Evolutionary conservation across 2,329 filamentous ascomycete species (phyloP).

Genomic region (Colletotrichum neosansevieriae): DNA sequence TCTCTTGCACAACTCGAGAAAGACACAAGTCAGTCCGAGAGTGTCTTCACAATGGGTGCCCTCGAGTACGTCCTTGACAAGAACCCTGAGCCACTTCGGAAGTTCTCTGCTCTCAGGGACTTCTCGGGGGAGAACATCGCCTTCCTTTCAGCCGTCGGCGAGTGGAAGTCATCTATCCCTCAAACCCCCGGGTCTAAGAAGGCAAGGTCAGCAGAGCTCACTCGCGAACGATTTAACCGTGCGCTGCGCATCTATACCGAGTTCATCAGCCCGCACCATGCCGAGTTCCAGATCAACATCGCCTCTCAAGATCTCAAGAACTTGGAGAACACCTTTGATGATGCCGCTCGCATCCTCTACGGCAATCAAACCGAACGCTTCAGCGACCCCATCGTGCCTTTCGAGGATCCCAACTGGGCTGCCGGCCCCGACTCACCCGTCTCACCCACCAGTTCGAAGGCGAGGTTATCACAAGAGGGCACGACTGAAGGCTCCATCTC

Average conservation of each 20-base stretch:
- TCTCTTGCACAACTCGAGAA: slow-evolving; percentile 54
- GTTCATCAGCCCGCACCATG: slow-evolving; percentile 70
- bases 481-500: neutral
- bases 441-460: no score
- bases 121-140: slow-evolving; percentile 80
- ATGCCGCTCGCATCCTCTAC: slow-evolving; percentile 60
- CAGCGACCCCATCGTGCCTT: slow-evolving; percentile 58
- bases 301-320: slow-evolving; percentile 66
- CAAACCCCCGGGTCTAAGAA: slow-evolving; percentile 18
- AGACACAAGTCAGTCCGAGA: slow-evolving; percentile 48
- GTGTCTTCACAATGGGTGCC: slow-evolving; percentile 64
- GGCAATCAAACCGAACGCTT: slow-evolving; percentile 50
- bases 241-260: slow-evolving; percentile 72
- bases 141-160: slow-evolving; percentile 69
- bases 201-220: slow-evolving; percentile 46
- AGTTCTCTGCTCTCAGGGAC: slow-evolving; percentile 74
- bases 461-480: neutral
- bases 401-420: slow-evolving; percentile 46
- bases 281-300: slow-evolving; percentile 76
- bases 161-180: slow-evolving; percentile 63
- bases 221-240: slow-evolving; percentile 66
- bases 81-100: slow-evolving; percentile 70
- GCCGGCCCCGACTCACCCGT: neutral
- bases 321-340: slow-evolving; percentile 69
- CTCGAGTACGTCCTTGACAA: slow-evolving; percentile 71